Evolutionary conservation across 2,329 filamentous ascomycete species (phyloP).

Genomic region (Sporothrix globosa): DNA sequence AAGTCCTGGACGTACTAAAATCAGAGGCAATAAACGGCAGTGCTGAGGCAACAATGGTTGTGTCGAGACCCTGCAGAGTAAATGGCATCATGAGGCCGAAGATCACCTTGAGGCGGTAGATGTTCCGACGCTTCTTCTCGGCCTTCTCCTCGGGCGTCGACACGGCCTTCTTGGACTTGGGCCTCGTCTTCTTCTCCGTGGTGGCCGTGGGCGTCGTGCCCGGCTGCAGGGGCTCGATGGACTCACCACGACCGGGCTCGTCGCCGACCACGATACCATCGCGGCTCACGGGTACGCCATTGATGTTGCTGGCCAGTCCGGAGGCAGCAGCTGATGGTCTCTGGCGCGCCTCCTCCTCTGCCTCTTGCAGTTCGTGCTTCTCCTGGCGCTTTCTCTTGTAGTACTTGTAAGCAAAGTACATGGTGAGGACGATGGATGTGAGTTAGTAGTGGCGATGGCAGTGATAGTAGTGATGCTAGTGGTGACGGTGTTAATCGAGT

Average conservation of each 20-base stretch:
- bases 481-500: not conserved
- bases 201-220: not conserved
- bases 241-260: not conserved
- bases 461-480: not conserved
- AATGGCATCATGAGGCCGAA: constrained; percentile 63
- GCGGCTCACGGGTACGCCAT: not conserved
- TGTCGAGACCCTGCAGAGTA: constrained; percentile 64
- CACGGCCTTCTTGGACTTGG: constrained; percentile 16
- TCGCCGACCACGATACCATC: not conserved
- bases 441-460: not conserved
- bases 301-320: not conserved
- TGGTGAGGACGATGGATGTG: constrained; percentile 22
- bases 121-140: constrained; percentile 43
- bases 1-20: constrained; percentile 53
- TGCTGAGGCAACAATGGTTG: constrained; percentile 65
- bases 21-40: constrained; percentile 66
- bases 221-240: constrained; percentile 12
- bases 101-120: constrained; percentile 62
- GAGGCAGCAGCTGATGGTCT: not conserved
- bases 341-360: constrained; percentile 13
- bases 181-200: constrained; percentile 3
- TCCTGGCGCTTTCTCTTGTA: constrained; percentile 37
- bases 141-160: constrained; percentile 39
- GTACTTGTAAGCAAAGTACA: constrained; percentile 38
- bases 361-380: constrained; percentile 22